Base-by-base conservation (phyloP, 129 eudicot genomes). In the Chrysanthemum lavandulifolium region DNA sequence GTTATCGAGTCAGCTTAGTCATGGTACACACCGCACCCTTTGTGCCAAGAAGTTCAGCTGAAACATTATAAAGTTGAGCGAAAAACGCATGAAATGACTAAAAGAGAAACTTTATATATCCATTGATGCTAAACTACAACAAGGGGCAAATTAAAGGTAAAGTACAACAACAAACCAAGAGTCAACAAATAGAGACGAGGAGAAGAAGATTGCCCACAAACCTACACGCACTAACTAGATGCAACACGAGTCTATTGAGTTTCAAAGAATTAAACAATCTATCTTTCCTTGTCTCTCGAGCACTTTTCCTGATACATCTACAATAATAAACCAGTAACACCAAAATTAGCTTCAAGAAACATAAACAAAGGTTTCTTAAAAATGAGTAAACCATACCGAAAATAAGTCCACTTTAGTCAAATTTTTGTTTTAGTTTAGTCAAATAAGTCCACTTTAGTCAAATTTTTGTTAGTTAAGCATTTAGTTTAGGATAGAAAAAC, bases 251-350 rank as follows among this genome's bases (percentile, higher is more conserved):
- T 61, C 65, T 51, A 61, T 62, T 61, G 40, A 68, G 47, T 40
- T 40, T 40, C 47, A 40, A 40, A 25, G 47, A 52, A 64, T 54
- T n/a, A 9, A 51, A 8, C 23, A 9, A 72, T 76, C 81, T 79
- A 83, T 77, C 85, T 82, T 72, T 76, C 87, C 79, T 74, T 74
- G 65, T 75, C 88, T 83, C 80, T 79, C 61, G 73, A 43, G 36
- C 79, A 88, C 31, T 79, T 84, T 47, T 82, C 84, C 73, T 84
- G 88, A 81, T 91, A 91, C n/a, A 81, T 83, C 97, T 91, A 78
- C 79, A 83, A 78, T 1, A 56, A 71, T 62, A 40, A 18, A 82
- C 2, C 61, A 54, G 12, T 2, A 33, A 12, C 68, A 13, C 53
- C n/a, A 50, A 48, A 14, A 51, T 54, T 67, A 72, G 70, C 33